phyloP scores from a whole-genome alignment of 139 green algal genomes.

The Chlorella vulgaris region DNA sequence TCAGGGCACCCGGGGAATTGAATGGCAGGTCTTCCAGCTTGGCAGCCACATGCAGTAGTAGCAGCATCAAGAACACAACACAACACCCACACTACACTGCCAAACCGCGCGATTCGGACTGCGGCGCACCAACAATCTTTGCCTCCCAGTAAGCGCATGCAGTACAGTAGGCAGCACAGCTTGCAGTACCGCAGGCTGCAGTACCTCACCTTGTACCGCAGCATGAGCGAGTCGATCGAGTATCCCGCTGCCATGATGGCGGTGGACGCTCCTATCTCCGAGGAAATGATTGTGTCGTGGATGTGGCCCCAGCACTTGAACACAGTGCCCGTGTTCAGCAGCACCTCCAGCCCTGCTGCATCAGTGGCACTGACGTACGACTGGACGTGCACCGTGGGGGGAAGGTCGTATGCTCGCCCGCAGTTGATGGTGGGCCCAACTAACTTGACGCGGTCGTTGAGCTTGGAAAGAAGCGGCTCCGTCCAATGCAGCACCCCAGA shows the following conservation, averaged over 20 bases:
- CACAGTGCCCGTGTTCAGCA: constrained; percentile 40
- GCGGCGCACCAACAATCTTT: too few relatives aligned
- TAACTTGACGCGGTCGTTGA: constrained; percentile 54
- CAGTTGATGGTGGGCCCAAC: constrained; percentile 63
- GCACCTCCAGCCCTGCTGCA: constrained; percentile 40
- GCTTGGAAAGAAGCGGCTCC: constrained; percentile 38
- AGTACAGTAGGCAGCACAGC: too few relatives aligned
- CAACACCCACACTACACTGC: too few relatives aligned
- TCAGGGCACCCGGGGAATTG: too few relatives aligned
- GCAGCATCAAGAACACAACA: too few relatives aligned
- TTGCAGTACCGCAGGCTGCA: too few relatives aligned
- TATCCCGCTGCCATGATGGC: constrained; percentile 60
- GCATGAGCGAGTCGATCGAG: constrained; percentile 61
- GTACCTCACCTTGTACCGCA: constrained; percentile 57
- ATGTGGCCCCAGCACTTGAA: constrained; percentile 51
- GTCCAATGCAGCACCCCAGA: constrained; percentile 49
- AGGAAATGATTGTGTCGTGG: constrained; percentile 46
- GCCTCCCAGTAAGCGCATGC: too few relatives aligned
- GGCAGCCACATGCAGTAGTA: too few relatives aligned
- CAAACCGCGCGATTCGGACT: too few relatives aligned
- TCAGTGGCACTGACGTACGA: constrained; percentile 60
- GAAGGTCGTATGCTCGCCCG: constrained; percentile 28
- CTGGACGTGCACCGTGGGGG: constrained; percentile 56
- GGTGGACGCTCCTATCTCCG: constrained; percentile 49
- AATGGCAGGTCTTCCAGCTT: too few relatives aligned